phyloP scores from a whole-genome alignment of 345 rosid species.

The Mallotus nudiflorus region DNA sequence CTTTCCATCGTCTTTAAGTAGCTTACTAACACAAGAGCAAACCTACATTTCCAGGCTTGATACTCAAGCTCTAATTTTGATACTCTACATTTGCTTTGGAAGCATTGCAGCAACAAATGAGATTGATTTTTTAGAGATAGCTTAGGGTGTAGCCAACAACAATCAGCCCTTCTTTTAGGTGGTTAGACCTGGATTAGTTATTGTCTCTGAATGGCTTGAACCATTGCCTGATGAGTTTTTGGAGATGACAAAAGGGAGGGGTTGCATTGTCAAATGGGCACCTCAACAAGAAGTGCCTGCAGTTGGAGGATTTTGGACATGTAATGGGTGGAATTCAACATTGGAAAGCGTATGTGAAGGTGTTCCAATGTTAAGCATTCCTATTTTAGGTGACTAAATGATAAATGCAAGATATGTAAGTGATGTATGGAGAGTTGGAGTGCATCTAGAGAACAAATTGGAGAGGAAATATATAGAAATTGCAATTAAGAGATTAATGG shows the following conservation, averaged over 20 bases:
- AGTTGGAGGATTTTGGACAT: too few relatives aligned
- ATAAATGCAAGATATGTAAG: not conserved
- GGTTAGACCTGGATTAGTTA: too few relatives aligned
- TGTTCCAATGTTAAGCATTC: not conserved
- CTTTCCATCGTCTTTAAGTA: constrained; percentile 19
- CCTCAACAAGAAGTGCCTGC: too few relatives aligned
- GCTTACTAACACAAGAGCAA: constrained; percentile 35
- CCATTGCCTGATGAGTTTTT: constrained; percentile 1
- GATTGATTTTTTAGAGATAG: not conserved
- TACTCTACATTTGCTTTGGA: constrained; percentile 48
- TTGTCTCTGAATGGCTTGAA: not conserved
- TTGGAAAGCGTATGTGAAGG: not conserved
- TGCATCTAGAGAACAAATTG: not conserved
- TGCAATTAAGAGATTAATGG: constrained; percentile 35
- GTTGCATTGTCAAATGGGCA: not conserved
- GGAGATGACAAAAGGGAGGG: not conserved
- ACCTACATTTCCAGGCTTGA: constrained; percentile 49
- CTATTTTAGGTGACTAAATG: not conserved
- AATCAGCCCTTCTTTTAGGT: not conserved
- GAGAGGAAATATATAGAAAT: constrained; percentile 30
- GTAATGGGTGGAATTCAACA: too few relatives aligned
- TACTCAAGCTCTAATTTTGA: constrained; percentile 27
- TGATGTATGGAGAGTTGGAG: not conserved
- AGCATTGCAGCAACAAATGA: constrained; percentile 16
- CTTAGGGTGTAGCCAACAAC: not conserved